These are phyloP conservation scores for Hyaloscypha bicolor DNA, from an alignment of 495 filamentous ascomycete species.

Conservation along the genomic window DNA sequence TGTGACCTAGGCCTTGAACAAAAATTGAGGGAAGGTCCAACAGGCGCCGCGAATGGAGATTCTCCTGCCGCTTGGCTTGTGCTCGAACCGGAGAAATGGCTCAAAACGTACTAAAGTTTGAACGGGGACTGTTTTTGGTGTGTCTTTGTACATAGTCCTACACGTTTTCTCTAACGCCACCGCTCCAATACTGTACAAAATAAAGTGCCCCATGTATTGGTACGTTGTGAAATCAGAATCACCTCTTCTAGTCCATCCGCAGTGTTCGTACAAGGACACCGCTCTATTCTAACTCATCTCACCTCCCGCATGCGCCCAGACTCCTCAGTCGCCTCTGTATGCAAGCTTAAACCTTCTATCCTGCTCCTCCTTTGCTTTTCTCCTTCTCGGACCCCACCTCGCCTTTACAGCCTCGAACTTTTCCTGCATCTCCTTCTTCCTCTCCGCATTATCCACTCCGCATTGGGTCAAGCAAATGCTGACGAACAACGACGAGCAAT, in stretches of 20 bases:
- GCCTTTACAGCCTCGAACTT: constrained; percentile 61
- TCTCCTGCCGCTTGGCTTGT: too few relatives aligned
- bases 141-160: constrained; percentile 31
- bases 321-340: constrained; percentile 45
- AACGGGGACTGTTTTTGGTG: neutral
- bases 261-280: neutral
- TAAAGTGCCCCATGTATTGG: constrained; percentile 7
- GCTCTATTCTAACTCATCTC: neutral
- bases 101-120: neutral
- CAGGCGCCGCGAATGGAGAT: neutral
- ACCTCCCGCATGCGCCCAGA: neutral
- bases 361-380: constrained; percentile 74
- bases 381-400: constrained; percentile 72
- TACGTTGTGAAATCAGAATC: neutral
- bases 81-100: too few relatives aligned
- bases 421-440: constrained; percentile 40
- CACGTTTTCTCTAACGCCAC: constrained; percentile 18
- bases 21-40: neutral
- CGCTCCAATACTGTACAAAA: constrained; percentile 16
- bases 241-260: too few relatives aligned
- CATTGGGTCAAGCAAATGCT: constrained; percentile 46
- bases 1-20: neutral
- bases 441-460: constrained; percentile 39
- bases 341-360: constrained; percentile 64
- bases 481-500: constrained; percentile 78